These are phyloP conservation scores for Cardamine occulta DNA, from an alignment of 345 rosid genomes.

Conservation along the genomic window DNA sequence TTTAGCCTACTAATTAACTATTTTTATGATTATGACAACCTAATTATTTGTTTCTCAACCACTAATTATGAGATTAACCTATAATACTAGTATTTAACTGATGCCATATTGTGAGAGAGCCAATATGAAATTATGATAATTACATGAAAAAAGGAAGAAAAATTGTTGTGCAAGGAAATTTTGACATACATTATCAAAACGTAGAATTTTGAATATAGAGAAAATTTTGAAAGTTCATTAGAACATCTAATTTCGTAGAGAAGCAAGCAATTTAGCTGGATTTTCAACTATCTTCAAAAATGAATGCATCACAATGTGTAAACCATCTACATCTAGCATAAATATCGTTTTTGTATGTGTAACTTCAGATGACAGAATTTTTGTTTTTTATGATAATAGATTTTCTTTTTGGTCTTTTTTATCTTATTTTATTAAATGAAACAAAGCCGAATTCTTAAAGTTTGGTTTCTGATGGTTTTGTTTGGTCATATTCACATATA, in stretches of 20 bases:
- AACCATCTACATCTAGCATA: background rate
- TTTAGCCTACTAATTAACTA: slow-evolving; percentile 13
- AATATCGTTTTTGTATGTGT: background rate
- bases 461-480: slow-evolving; percentile 5
- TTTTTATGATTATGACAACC: slow-evolving; percentile 16
- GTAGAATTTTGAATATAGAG: background rate
- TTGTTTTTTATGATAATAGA: background rate
- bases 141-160: background rate
- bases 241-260: background rate
- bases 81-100: background rate
- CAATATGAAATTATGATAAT: background rate
- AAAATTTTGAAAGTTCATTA: background rate
- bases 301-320: background rate
- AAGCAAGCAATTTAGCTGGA: background rate
- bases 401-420: background rate
- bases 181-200: background rate
- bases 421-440: background rate
- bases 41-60: background rate
- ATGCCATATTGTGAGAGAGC: background rate
- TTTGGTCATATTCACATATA: background rate
- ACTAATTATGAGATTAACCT: background rate
- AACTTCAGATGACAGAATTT: background rate
- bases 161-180: background rate
- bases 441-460: slow-evolving; percentile 1
- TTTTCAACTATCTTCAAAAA: background rate